Percentiles rank a stretch among this genome's conserved stretches.
phyloP scores from a whole-genome alignment of 2,329 filamentous ascomycete genomes.

The Colletotrichum spaethianum region DNA sequence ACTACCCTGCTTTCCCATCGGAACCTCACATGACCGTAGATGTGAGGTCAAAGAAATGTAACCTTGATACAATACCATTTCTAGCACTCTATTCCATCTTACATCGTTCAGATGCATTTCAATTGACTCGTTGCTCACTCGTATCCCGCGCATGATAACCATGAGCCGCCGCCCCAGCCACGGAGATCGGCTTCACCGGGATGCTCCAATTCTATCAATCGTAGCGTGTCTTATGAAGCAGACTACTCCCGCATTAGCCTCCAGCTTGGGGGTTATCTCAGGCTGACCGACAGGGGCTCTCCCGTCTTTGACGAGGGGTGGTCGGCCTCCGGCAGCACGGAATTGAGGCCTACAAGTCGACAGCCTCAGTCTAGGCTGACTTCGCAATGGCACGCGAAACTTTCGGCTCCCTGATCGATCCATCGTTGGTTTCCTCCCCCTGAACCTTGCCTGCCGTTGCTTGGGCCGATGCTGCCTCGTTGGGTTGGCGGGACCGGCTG shows the following conservation, averaged over 20 bases:
- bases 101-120: background rate
- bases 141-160: background rate
- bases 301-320: background rate
- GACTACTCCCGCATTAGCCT: too few relatives aligned
- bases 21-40: background rate
- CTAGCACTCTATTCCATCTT: too few relatives aligned
- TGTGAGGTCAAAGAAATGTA: too few relatives aligned
- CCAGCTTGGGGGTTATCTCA: too few relatives aligned
- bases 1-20: background rate
- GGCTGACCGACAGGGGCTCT: too few relatives aligned
- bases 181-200: too few relatives aligned
- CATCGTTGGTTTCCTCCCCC: background rate
- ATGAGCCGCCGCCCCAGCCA: too few relatives aligned
- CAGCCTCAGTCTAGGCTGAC: background rate
- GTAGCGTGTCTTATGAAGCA: too few relatives aligned
- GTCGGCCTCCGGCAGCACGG: background rate
- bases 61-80: accelerated
- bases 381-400: background rate
- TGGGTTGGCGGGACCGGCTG: background rate
- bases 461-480: too few relatives aligned
- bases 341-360: background rate
- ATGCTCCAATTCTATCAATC: too few relatives aligned
- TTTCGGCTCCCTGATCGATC: background rate
- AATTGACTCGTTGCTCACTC: background rate
- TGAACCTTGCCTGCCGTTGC: background rate